Evolutionary conservation across 148 eudicot species (phyloP).

Genomic region (Fagopyrum esculentum): DNA sequence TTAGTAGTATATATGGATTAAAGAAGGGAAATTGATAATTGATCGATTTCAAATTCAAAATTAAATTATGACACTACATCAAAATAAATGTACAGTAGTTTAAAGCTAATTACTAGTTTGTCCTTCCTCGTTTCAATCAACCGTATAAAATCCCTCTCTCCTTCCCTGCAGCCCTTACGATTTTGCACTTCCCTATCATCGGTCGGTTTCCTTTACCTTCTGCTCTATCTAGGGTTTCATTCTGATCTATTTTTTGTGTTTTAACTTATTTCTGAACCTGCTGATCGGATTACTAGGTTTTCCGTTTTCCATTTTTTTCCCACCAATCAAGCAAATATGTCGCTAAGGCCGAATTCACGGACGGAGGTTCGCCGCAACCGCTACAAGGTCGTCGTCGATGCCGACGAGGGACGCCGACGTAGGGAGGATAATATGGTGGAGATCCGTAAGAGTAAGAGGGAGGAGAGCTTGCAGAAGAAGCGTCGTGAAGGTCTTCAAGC

Average conservation of each 20-base stretch:
- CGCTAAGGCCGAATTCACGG: slow-evolving; percentile 31
- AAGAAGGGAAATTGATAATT: no score
- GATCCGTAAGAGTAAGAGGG: slow-evolving; percentile 38
- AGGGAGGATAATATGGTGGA: slow-evolving; percentile 47
- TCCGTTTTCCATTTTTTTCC: background rate
- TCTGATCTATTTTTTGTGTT: background rate
- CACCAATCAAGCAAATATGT: slow-evolving; percentile 16
- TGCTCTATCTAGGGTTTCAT: slow-evolving; percentile 1
- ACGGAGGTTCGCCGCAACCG: slow-evolving; percentile 32
- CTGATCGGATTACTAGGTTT: slow-evolving; percentile 7
- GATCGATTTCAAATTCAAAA: no score
- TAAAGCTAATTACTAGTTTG: background rate
- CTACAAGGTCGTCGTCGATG: slow-evolving; percentile 47
- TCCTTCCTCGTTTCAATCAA: background rate
- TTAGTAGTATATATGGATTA: no score
- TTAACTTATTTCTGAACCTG: background rate
- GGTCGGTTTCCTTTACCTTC: slow-evolving; percentile 11
- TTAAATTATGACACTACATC: background rate
- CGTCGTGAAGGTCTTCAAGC: slow-evolving; percentile 30
- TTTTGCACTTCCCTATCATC: background rate
- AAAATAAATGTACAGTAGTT: background rate
- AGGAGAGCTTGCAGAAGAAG: slow-evolving; percentile 36
- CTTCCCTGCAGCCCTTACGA: slow-evolving; percentile 7
- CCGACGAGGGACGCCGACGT: slow-evolving; percentile 37
- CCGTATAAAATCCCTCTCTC: background rate